These are phyloP conservation scores for Yamadazyma sp. DNA, from an alignment of 805 yeast genomes.

Conservation along the genomic window DNA sequence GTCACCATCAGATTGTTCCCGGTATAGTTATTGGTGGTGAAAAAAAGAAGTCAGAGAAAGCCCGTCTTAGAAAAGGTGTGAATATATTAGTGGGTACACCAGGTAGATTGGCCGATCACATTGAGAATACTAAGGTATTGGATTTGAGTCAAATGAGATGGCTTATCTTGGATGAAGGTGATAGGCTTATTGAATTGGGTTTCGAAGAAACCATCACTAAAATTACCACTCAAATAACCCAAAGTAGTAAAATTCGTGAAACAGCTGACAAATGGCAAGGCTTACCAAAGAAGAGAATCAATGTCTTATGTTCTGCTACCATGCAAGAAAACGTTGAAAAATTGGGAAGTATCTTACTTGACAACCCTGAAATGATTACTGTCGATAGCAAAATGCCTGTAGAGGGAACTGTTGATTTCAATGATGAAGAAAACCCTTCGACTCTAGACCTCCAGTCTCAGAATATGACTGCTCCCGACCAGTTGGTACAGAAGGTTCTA, in stretches of 20 bases:
- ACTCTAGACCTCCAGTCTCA: neutral
- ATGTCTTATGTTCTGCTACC: conserved; percentile 92
- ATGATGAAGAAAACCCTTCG: conserved; percentile 20
- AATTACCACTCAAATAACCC: conserved; percentile 62
- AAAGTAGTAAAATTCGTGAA: conserved; percentile 38
- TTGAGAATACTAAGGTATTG: conserved; percentile 80
- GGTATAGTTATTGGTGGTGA: conserved; percentile 98
- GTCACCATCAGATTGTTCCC: conserved; percentile 89
- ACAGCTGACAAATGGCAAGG: conserved; percentile 44
- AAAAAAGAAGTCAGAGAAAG: conserved; percentile 95
- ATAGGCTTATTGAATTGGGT: conserved; percentile 91
- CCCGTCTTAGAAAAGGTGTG: conserved; percentile 91
- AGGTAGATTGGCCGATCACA: conserved; percentile 92
- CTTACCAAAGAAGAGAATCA: conserved; percentile 70
- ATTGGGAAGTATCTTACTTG: conserved; percentile 74
- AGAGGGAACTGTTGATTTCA: conserved; percentile 30
- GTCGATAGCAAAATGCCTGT: conserved; percentile 25
- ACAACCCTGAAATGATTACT: conserved; percentile 70
- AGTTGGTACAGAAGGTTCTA: conserved; percentile 74
- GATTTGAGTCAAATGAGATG: conserved; percentile 75
- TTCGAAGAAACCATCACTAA: conserved; percentile 89
- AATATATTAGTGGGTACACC: conserved; percentile 97
- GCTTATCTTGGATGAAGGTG: conserved; percentile 96
- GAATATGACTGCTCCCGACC: conserved; percentile 76
- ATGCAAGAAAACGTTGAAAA: conserved; percentile 77